Percentiles rank a stretch among this genome's conserved stretches.
Conservation (phyloP, 23 red algal genomes). For the Cyanidioschyzon merolae region DNA sequence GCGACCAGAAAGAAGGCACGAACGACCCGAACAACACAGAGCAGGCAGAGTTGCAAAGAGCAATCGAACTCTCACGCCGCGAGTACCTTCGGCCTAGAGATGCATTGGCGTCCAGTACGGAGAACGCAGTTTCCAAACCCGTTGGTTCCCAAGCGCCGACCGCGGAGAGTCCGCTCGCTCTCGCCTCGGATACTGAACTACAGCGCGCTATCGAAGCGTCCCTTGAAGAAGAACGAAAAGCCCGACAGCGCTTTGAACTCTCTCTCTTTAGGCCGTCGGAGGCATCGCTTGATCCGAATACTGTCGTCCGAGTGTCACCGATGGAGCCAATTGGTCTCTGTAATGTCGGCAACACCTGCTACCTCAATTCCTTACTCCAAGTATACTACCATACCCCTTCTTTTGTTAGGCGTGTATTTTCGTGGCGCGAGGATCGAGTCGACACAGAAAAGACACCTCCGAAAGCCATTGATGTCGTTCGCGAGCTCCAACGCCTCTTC, state of each 20-base stretch:
- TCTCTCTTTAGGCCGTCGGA: background rate
- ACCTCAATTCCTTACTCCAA: conserved; percentile 88
- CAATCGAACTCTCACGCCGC: background rate
- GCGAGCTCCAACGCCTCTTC: conserved; percentile 82
- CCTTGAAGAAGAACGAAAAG: background rate
- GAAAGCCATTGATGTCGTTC: conserved; percentile 15
- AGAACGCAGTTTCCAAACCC: background rate
- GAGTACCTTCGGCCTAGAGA: background rate
- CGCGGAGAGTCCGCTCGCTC: background rate
- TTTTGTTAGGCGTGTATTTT: conserved; percentile 61
- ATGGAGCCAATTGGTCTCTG: conserved; percentile 50
- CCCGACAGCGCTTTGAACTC: background rate
- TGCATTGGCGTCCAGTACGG: background rate
- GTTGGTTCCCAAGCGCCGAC: background rate
- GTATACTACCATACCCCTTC: conserved; percentile 69
- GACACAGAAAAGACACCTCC: conserved; percentile 15
- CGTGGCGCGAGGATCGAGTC: conserved; percentile 19
- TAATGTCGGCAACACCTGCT: conserved; percentile 97
- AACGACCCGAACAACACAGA: background rate
- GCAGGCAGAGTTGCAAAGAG: background rate
- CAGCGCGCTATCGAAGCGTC: conserved; percentile 7
- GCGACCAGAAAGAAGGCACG: background rate
- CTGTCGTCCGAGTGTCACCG: background rate
- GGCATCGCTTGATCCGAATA: background rate
- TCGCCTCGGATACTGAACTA: background rate